These are phyloP conservation scores for Cryptococcus deneoformans DNA, from an alignment of 1,284 basidiomycete species.

Conservation along the genomic window DNA sequence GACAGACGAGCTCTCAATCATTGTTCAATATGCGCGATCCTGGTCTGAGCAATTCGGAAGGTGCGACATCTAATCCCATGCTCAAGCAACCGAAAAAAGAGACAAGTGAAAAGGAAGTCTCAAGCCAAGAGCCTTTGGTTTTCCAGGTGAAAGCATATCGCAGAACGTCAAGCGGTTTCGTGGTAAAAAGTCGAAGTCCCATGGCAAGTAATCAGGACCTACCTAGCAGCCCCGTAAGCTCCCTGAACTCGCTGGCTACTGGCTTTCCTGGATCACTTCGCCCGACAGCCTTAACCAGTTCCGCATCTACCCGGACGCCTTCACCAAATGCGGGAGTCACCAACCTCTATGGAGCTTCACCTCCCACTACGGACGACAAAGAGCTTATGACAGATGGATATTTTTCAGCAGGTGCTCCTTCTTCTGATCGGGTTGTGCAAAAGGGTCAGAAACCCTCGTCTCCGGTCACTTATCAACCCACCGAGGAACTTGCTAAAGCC, in stretches of 20 bases:
- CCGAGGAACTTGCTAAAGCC: too few relatives aligned
- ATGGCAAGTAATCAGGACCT: not conserved
- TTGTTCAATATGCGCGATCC: constrained; percentile 5
- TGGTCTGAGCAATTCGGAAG: not conserved
- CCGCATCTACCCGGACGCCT: constrained; percentile 1
- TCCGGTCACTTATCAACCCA: not conserved
- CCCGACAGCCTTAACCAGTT: not conserved
- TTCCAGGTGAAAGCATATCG: constrained; percentile 5
- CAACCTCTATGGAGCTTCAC: not conserved
- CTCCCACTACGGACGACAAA: not conserved
- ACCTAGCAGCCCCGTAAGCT: not conserved
- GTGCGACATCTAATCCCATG: not conserved
- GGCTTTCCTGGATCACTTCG: not conserved
- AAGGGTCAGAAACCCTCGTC: not conserved
- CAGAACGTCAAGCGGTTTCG: constrained; percentile 6
- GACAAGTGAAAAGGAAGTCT: not conserved
- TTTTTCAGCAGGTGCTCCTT: too few relatives aligned
- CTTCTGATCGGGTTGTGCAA: not conserved
- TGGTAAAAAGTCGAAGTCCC: constrained; percentile 6
- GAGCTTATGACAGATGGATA: not conserved
- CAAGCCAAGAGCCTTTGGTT: constrained; percentile 2
- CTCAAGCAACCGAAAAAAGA: not conserved
- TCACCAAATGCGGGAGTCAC: not conserved
- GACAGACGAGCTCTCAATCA: constrained; percentile 11
- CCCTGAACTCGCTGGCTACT: not conserved